These are phyloP conservation scores for Pythium biforme DNA, from an alignment of 352 stramenopile genomes.

Conservation along the genomic window DNA sequence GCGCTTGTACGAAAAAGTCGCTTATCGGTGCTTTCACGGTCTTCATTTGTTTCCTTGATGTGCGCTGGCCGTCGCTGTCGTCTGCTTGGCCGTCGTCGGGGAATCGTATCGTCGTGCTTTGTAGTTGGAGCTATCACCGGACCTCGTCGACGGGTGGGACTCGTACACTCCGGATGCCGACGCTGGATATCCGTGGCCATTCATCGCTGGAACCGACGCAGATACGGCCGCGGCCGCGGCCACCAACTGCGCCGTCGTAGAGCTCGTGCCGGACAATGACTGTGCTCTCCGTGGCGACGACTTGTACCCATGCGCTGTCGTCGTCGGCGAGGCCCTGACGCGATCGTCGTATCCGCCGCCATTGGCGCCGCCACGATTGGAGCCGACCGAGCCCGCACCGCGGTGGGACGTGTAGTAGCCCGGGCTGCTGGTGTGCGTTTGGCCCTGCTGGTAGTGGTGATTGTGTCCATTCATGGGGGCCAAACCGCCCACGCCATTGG, in stretches of 20 bases:
- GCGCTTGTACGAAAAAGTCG: neutral
- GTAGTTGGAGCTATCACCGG: neutral
- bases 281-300: slow-evolving; percentile 28
- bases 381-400: neutral
- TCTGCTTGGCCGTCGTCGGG: slow-evolving; percentile 7
- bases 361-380: neutral
- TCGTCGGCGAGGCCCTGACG: neutral
- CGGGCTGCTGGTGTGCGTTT: slow-evolving; percentile 10
- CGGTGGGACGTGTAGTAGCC: slow-evolving; percentile 12
- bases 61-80: neutral
- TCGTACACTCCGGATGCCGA: slow-evolving; percentile 6
- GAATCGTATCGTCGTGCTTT: slow-evolving; percentile 13
- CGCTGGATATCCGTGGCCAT: slow-evolving; percentile 6
- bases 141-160: neutral
- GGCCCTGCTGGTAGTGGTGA: slow-evolving; percentile 11
- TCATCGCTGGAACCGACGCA: neutral
- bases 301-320: slow-evolving; percentile 14
- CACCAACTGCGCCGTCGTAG: neutral
- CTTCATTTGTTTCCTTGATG: slow-evolving; percentile 1
- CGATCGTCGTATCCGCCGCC: slow-evolving; percentile 10
- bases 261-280: slow-evolving; percentile 19
- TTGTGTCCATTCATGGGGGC: slow-evolving; percentile 9
- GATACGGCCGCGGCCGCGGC: slow-evolving; percentile 12
- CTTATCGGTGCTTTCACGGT: too few relatives aligned
- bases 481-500: neutral